Evolutionary conservation across 2,329 filamentous ascomycete species (phyloP).

Genomic region (Apiospora marii): DNA sequence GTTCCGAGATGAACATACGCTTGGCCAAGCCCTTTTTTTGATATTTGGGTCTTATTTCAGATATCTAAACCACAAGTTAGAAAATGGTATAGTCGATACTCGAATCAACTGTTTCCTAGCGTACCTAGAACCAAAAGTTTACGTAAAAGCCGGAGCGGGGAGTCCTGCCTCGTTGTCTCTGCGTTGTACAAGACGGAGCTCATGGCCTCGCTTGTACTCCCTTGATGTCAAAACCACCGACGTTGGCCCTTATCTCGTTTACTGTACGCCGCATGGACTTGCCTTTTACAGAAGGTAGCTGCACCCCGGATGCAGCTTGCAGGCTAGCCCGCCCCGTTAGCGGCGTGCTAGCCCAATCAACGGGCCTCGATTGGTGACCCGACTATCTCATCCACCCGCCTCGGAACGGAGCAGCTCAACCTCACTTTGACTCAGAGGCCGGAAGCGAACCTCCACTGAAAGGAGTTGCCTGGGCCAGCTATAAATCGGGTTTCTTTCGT

Average conservation of each 20-base stretch:
- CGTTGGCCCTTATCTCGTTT: background rate
- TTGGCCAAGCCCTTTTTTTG: no score
- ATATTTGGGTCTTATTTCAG: no score
- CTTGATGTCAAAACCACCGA: background rate
- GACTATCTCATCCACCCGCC: background rate
- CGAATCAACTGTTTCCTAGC: no score
- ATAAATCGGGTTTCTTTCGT: background rate
- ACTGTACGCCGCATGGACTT: background rate
- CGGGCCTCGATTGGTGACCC: background rate
- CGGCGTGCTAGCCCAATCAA: slow-evolving; percentile 4
- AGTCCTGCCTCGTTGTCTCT: background rate
- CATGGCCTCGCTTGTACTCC: background rate
- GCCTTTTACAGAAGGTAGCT: slow-evolving; percentile 3
- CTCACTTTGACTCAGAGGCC: slow-evolving; percentile 4
- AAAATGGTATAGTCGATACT: no score
- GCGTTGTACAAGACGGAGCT: background rate
- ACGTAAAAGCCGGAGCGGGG: no score
- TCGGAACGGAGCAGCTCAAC: background rate
- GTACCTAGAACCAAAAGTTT: no score
- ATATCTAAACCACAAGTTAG: no score
- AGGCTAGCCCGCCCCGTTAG: slow-evolving; percentile 3
- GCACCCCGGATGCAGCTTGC: background rate
- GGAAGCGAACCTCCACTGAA: background rate
- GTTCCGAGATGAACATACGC: no score
- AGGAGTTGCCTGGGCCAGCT: background rate